A percentile compares a stretch with the other conserved stretches of the same genome.
These are phyloP conservation scores for Trypanosoma theileri DNA, from an alignment of 208 protist genomes.

Conservation along the genomic window DNA sequence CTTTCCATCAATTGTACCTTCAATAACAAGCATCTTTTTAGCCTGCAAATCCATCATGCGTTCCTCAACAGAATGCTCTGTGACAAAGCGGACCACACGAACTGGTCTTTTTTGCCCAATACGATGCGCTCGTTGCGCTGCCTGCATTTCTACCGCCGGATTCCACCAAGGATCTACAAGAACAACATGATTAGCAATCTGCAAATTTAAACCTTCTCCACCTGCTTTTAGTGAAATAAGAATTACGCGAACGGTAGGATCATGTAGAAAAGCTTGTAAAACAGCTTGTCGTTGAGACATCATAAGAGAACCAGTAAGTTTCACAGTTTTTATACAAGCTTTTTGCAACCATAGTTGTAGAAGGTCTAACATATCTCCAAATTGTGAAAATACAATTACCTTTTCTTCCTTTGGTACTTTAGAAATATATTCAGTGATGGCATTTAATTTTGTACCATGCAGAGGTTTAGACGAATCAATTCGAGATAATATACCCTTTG, in stretches of 20 bases:
- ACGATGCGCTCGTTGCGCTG: slow-evolving; percentile 96
- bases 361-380: slow-evolving; percentile 96
- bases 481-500: slow-evolving; percentile 61
- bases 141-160: slow-evolving; percentile 97
- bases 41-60: slow-evolving; percentile 92
- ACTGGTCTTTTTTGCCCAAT: slow-evolving; percentile 98
- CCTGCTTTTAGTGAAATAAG: slow-evolving; percentile 98
- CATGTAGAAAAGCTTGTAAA: slow-evolving; percentile 80
- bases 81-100: slow-evolving; percentile 95
- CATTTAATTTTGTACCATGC: slow-evolving; percentile 88
- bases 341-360: slow-evolving; percentile 85
- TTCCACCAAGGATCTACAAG: slow-evolving; percentile 99
- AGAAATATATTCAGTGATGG: slow-evolving; percentile 84
- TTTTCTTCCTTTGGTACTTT: slow-evolving; percentile 80
- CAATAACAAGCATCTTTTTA: slow-evolving; percentile 94
- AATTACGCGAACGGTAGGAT: slow-evolving; percentile 92
- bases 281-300: slow-evolving; percentile 80
- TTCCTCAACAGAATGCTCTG: slow-evolving; percentile 89
- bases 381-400: slow-evolving; percentile 95
- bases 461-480: slow-evolving; percentile 79
- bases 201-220: slow-evolving; percentile 98
- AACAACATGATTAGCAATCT: slow-evolving; percentile 97
- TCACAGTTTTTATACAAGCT: slow-evolving; percentile 75
- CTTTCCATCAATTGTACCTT: slow-evolving; percentile 92
- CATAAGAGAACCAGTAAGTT: slow-evolving; percentile 90